Conservation (phyloP, 192 early-diverging fungal species). For the Diversispora epigaea region DNA sequence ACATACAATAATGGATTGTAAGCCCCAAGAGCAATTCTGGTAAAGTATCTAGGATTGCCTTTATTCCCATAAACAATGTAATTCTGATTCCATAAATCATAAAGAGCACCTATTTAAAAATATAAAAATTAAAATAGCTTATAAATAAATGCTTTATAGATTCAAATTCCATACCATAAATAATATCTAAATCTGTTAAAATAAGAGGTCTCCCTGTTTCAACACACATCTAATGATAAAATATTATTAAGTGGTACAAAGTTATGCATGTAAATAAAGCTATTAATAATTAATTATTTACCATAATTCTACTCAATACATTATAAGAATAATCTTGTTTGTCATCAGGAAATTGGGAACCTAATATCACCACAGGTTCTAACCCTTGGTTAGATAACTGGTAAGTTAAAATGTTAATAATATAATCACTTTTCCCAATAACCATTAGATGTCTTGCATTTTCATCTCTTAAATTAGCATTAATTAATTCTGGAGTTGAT, state of each 20-base stretch:
- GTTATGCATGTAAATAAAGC: neutral
- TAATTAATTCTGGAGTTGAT: conserved; percentile 1
- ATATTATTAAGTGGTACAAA: neutral
- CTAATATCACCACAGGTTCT: conserved; percentile 25
- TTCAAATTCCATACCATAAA: conserved; percentile 9
- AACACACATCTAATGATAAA: conserved; percentile 23
- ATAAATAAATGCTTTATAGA: too few relatives aligned
- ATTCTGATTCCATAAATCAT: conserved; percentile 34
- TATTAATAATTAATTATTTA: neutral
- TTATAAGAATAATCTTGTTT: neutral
- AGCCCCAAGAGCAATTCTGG: conserved; percentile 8
- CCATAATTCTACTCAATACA: conserved; percentile 25
- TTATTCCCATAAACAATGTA: neutral
- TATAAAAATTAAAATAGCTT: neutral
- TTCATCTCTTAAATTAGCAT: conserved; percentile 16
- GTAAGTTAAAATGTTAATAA: conserved; percentile 17
- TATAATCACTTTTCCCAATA: conserved; percentile 27
- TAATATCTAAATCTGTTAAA: conserved; percentile 21
- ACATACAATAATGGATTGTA: conserved; percentile 32
- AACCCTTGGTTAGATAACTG: neutral
- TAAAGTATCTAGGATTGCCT: conserved; percentile 8
- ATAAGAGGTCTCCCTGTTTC: conserved; percentile 27
- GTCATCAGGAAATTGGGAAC: conserved; percentile 31
- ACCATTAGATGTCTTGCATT: conserved; percentile 18
- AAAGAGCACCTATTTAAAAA: conserved; percentile 16